Conservation (phyloP, 2,329 filamentous ascomycete species). For the Fusarium newnesense region DNA sequence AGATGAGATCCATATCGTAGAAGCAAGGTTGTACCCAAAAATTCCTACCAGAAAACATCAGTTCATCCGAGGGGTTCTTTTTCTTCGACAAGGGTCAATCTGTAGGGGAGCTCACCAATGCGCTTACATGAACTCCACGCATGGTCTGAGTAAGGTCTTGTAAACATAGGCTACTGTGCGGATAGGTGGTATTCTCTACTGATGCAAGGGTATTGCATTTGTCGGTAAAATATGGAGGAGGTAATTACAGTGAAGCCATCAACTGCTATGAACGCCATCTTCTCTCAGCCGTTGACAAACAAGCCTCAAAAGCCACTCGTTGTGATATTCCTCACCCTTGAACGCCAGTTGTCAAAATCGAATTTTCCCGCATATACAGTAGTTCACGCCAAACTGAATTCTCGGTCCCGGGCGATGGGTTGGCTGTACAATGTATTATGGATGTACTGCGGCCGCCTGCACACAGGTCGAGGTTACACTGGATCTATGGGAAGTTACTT, state of each 20-base stretch:
- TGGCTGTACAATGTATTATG: background rate
- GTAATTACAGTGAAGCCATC: background rate
- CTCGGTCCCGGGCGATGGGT: slow-evolving; percentile 8
- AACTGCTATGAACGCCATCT: background rate
- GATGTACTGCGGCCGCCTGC: slow-evolving; percentile 25
- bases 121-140: slow-evolving; percentile 42
- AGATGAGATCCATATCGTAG: background rate
- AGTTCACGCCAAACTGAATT: slow-evolving; percentile 5
- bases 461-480: slow-evolving; percentile 25
- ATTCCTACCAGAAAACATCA: slow-evolving; percentile 27
- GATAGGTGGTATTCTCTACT: slow-evolving; percentile 16
- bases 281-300: background rate
- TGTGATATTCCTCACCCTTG: background rate
- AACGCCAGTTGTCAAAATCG: background rate
- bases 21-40: slow-evolving; percentile 18
- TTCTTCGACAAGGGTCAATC: slow-evolving; percentile 1
- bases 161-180: background rate
- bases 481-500: slow-evolving; percentile 32
- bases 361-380: background rate
- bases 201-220: slow-evolving; percentile 10
- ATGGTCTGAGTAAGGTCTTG: slow-evolving; percentile 38
- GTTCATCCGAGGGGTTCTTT: slow-evolving; percentile 24
- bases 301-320: slow-evolving; percentile 17
- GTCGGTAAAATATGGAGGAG: slow-evolving; percentile 1
- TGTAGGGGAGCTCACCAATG: slow-evolving; percentile 5